Conservation (phyloP, 257 asterid species). For the Przewalskia tangutica region DNA sequence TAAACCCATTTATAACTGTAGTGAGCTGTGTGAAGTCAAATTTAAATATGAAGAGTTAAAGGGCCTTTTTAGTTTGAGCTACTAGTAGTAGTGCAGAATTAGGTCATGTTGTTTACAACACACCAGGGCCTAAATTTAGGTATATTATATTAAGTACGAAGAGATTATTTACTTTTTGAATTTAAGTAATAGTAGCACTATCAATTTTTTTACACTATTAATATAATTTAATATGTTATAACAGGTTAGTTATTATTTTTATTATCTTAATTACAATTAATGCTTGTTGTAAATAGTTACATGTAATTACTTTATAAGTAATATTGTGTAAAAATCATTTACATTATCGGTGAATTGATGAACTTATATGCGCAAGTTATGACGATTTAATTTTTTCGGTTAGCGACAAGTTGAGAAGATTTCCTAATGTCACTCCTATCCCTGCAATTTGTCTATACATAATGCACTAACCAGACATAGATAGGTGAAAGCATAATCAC, state of each 20-base stretch:
- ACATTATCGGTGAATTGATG: not conserved
- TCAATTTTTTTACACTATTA: not conserved
- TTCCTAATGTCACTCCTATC: not conserved
- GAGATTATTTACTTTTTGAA: not conserved
- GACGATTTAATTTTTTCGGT: not conserved
- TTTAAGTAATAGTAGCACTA: not conserved
- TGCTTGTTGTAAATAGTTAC: not conserved
- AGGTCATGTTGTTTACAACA: conserved; percentile 29
- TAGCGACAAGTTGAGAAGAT: not conserved
- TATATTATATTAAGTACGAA: not conserved
- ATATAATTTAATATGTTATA: not conserved
- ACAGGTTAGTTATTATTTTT: not conserved
- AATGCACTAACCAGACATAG: not conserved
- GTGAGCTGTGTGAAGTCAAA: not conserved
- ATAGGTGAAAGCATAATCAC: not conserved
- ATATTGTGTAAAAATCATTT: not conserved
- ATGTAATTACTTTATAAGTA: not conserved
- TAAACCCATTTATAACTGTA: not conserved
- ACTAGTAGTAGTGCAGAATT: conserved; percentile 21
- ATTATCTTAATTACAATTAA: not conserved
- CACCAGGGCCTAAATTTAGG: not conserved
- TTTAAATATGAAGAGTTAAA: not conserved
- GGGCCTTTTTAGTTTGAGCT: conserved; percentile 7
- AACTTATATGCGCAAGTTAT: not conserved
- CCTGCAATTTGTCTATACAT: not conserved